Percentiles rank a stretch among this genome's conserved stretches.
phyloP scores from a whole-genome alignment of 192 early-diverging fungal species.

The Coemansia sp. region DNA sequence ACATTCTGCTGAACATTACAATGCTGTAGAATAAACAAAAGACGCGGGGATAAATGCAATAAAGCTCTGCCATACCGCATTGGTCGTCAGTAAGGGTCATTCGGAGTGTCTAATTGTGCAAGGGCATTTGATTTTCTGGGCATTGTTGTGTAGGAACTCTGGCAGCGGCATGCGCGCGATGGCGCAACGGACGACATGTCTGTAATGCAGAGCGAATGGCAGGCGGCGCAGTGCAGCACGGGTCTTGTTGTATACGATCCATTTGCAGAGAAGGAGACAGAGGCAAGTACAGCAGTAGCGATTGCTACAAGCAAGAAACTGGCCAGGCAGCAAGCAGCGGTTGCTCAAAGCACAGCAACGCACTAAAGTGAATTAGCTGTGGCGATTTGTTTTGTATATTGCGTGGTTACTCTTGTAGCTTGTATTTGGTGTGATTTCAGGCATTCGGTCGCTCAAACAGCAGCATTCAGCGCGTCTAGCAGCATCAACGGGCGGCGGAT shows the following conservation, averaged over 20 bases:
- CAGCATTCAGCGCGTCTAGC: constrained; percentile 18
- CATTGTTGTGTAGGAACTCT: constrained; percentile 45
- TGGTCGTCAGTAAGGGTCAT: not conserved
- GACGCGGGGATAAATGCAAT: not conserved
- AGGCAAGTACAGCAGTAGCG: constrained; percentile 23
- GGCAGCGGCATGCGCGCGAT: constrained; percentile 43
- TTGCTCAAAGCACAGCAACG: too few species aligned
- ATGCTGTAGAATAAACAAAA: not conserved
- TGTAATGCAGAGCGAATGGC: constrained; percentile 49
- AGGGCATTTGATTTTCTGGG: not conserved
- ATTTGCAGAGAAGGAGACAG: constrained; percentile 37
- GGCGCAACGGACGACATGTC: constrained; percentile 27
- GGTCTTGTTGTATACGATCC: constrained; percentile 13
- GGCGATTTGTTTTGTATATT: not conserved
- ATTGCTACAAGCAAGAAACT: not conserved
- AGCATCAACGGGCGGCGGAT: not conserved
- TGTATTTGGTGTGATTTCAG: constrained; percentile 36
- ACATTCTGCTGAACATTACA: not conserved
- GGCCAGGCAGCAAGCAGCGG: not conserved
- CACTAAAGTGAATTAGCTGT: not conserved
- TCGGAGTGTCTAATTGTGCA: not conserved
- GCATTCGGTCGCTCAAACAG: constrained; percentile 49
- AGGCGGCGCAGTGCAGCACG: not conserved
- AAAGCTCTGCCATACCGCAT: too few species aligned
- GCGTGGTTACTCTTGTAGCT: too few species aligned